Evolutionary conservation across 768 basidiomycete genomes (phyloP).

Genomic region (Astraeus odoratus): DNA sequence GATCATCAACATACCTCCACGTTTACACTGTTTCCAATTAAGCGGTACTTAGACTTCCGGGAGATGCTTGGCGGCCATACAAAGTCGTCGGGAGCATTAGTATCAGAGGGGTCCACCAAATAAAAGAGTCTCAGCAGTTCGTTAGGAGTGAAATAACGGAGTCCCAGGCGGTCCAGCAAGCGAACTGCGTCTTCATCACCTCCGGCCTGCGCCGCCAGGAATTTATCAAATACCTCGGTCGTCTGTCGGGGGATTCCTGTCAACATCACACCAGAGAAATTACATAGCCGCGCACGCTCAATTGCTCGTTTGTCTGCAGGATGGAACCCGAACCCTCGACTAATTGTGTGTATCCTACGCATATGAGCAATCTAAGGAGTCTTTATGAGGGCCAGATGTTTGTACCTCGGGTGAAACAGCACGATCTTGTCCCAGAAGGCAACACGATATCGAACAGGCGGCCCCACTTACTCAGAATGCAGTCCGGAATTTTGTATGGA

Average conservation of each 20-base stretch:
- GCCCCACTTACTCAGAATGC: slow-evolving; percentile 67
- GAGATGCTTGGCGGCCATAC: slow-evolving; percentile 59
- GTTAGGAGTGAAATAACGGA: slow-evolving; percentile 70
- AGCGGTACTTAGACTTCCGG: slow-evolving; percentile 61
- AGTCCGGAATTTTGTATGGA: slow-evolving; percentile 45
- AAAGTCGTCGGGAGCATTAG: slow-evolving; percentile 27
- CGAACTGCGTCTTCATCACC: slow-evolving; percentile 39
- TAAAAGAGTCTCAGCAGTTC: slow-evolving; percentile 67
- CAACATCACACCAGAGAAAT: background rate
- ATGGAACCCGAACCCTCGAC: slow-evolving; percentile 77
- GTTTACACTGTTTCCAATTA: slow-evolving; percentile 82
- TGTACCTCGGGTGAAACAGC: slow-evolving; percentile 77
- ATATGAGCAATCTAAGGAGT: too few relatives aligned
- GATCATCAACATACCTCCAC: slow-evolving; percentile 44
- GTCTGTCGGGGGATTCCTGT: slow-evolving; percentile 40
- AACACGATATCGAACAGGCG: slow-evolving; percentile 73
- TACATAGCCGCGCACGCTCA: slow-evolving; percentile 43
- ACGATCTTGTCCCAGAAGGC: slow-evolving; percentile 54
- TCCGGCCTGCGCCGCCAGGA: slow-evolving; percentile 38
- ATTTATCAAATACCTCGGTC: slow-evolving; percentile 47
- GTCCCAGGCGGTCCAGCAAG: slow-evolving; percentile 49
- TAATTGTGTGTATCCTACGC: background rate
- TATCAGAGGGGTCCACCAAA: slow-evolving; percentile 31
- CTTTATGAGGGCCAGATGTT: background rate
- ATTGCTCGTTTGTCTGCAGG: slow-evolving; percentile 58